Evolutionary conservation across 2,329 filamentous ascomycete genomes (phyloP), one percentile per base, ranked within the genome.

Genomic region (Monilinia vaccinii-corymbosi): DNA sequence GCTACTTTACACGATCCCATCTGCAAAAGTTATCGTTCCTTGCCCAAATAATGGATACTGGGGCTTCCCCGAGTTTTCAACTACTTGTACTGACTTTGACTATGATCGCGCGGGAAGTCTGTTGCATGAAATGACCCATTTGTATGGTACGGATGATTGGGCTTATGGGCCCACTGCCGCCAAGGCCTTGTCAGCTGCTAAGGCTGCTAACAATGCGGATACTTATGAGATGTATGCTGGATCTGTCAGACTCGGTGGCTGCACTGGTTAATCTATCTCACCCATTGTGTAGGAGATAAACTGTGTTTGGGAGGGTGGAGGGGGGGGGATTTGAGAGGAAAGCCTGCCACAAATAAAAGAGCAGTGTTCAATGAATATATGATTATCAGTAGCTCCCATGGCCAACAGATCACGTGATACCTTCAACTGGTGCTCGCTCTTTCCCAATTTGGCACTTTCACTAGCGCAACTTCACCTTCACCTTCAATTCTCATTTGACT

Each of bases 191-290:
- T 32, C 56, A 3, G 66, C 66, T 48, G 57, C 63, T 2, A 40
- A 66, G n/a, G 65, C 65, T 5, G 60, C 65, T 18, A 58, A 44
- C 3, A 68, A 68, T 58, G 66, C 66, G 7, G 66, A 68, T 60
- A 68, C 66, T 2, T 68, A 67, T 60, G 64, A 67, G 64, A 67
- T 67, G 65, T 68, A 67, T 58, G 64, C 65, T 36, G 62, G 58
- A 40, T 65, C 62, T 60, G 66, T 68, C 6, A 64, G 64, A 58
- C 60, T 68, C 28, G 64, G 64, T 55, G 66, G 66, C 14, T 67
- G 65, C 47, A 63, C 55, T 57, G 42, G 44, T 38, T 57, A 57
- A 40, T 28, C 49, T 1, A 3, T 18, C 11, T 21, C 10, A 10
- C n/a, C 9, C 1, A 9, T 18, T 48, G 31, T 2, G n/a, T 31